Conservation (phyloP, 2,329 filamentous ascomycete genomes). For the Aspergillus candidus region DNA sequence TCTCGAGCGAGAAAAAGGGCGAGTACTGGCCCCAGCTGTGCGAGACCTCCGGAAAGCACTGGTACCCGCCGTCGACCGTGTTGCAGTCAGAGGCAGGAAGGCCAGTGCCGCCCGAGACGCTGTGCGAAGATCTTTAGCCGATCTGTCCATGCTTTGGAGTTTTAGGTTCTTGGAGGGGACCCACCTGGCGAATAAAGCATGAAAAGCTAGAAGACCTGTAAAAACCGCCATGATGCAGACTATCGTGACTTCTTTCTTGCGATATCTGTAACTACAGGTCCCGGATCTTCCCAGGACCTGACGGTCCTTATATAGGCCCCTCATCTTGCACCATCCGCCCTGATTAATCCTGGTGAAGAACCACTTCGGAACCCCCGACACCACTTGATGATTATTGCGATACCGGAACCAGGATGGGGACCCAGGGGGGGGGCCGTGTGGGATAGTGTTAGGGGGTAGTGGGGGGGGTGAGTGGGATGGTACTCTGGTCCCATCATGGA, state of each 20-base stretch:
- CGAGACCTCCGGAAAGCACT: conserved; percentile 56
- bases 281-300: not conserved
- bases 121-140: not conserved
- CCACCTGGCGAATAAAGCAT: conserved; percentile 13
- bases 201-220: conserved; percentile 6
- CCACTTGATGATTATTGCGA: too few species aligned
- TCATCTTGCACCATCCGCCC: conserved; percentile 9
- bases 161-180: not conserved
- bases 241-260: not conserved
- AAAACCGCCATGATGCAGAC: conserved; percentile 9
- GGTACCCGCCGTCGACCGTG: conserved; percentile 52
- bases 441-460: too few species aligned
- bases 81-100: conserved; percentile 42
- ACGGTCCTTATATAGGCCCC: conserved; percentile 11
- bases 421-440: too few species aligned
- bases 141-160: not conserved
- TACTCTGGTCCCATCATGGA: too few species aligned
- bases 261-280: not conserved
- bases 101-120: conserved; percentile 5
- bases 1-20: conserved; percentile 65
- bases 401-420: too few species aligned
- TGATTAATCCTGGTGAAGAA: conserved; percentile 1
- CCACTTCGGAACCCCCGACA: not conserved
- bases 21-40: conserved; percentile 84
- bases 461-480: too few species aligned